Evolutionary conservation across 495 filamentous ascomycete genomes (phyloP).

Genomic region (Podospora tetraspora): DNA sequence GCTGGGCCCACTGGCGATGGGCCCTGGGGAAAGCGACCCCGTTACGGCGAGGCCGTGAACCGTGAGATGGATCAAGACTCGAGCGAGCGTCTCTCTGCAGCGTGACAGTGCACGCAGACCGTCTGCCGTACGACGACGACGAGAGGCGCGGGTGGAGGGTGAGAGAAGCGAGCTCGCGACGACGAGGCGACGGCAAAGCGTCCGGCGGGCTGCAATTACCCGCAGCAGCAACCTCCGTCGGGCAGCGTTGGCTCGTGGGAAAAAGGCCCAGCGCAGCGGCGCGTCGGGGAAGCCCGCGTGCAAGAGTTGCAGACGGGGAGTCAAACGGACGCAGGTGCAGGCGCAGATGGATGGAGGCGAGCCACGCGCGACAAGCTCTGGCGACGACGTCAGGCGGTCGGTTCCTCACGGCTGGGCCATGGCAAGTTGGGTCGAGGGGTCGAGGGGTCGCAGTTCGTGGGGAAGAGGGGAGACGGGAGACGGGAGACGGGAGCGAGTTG

Average conservation of each 20-base stretch:
- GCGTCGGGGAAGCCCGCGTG: neutral
- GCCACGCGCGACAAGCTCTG: neutral
- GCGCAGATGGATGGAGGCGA: neutral
- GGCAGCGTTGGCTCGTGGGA: neutral
- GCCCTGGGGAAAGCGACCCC: conserved; percentile 2
- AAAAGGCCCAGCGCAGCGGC: neutral
- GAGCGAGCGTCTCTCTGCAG: neutral
- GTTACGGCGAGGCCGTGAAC: conserved; percentile 1
- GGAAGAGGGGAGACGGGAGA: neutral
- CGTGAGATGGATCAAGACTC: neutral
- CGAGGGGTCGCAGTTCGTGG: neutral
- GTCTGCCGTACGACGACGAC: conserved; percentile 17
- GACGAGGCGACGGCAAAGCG: conserved; percentile 5
- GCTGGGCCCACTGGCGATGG: conserved; percentile 1
- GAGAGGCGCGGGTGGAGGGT: conserved; percentile 12
- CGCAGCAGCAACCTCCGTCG: conserved; percentile 10
- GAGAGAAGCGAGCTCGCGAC: conserved; percentile 1
- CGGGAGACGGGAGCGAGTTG: neutral
- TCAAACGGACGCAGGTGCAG: neutral
- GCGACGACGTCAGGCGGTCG: neutral
- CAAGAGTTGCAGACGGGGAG: neutral
- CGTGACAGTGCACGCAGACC: neutral
- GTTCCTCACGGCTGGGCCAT: neutral
- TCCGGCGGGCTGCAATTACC: conserved; percentile 18
- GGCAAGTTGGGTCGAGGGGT: neutral